phyloP scores from a whole-genome alignment of 805 yeast genomes.

The Metschnikowia orientalis region DNA sequence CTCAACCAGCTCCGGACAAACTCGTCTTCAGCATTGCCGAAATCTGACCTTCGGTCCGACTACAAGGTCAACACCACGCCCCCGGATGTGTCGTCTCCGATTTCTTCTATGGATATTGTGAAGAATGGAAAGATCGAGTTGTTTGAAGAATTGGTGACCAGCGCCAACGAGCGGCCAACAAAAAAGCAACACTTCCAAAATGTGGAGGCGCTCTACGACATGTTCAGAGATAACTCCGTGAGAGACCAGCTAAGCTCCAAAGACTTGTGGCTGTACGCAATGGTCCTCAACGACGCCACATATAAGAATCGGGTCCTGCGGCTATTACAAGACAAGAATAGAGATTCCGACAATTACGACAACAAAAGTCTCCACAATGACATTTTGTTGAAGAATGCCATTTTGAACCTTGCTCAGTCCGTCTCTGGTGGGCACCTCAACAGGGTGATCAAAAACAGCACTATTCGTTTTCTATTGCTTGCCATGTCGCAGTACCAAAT shows the following conservation, averaged over 20 bases:
- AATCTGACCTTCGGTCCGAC: too few species aligned
- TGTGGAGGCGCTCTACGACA: slow-evolving; percentile 8
- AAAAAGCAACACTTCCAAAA: slow-evolving; percentile 4
- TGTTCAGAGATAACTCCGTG: slow-evolving; percentile 15
- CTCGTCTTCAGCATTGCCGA: too few species aligned
- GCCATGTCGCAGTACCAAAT: slow-evolving; percentile 34
- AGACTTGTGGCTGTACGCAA: slow-evolving; percentile 13
- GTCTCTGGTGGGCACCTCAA: slow-evolving; percentile 29
- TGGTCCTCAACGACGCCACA: slow-evolving; percentile 17
- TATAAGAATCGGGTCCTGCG: slow-evolving; percentile 30
- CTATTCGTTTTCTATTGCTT: slow-evolving; percentile 25
- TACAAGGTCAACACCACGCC: too few species aligned
- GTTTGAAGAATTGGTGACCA: slow-evolving; percentile 27
- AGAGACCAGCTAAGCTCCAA: slow-evolving; percentile 8
- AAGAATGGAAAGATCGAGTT: background rate
- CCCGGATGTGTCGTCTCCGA: too few species aligned
- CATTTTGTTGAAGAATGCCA: slow-evolving; percentile 28
- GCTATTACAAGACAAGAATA: slow-evolving; percentile 29
- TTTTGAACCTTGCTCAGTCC: slow-evolving; percentile 28
- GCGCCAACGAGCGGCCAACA: slow-evolving; percentile 14
- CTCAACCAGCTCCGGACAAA: slow-evolving; percentile 14
- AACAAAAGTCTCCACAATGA: slow-evolving; percentile 23
- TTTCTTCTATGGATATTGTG: too few species aligned
- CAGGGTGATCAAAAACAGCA: slow-evolving; percentile 19
- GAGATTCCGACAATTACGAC: slow-evolving; percentile 35